phyloP scores from a whole-genome alignment of 2,329 filamentous ascomycete species.

The Pezicula rhizophila region DNA sequence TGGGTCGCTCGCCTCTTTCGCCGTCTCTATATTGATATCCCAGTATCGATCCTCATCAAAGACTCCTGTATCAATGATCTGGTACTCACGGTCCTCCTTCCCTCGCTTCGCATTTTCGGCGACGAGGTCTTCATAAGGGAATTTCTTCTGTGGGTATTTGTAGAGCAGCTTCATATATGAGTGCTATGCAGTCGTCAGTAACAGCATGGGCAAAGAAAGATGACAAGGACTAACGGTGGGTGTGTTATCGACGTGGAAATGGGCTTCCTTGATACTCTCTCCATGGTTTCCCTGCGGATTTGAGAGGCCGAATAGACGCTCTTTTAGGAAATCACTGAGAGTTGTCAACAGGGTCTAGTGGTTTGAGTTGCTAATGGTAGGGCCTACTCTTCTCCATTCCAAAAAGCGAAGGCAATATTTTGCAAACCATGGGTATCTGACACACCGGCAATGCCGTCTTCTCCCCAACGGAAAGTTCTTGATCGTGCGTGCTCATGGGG shows the following conservation, averaged over 20 bases:
- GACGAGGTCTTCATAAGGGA: constrained; percentile 85
- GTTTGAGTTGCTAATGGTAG: constrained; percentile 2
- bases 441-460: constrained; percentile 94
- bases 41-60: constrained; percentile 91
- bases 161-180: constrained; percentile 99
- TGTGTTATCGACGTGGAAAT: constrained; percentile 95
- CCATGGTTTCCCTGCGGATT: constrained; percentile 97
- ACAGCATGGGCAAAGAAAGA: background rate
- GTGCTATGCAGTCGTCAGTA: constrained; percentile 49
- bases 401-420: constrained; percentile 93
- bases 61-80: constrained; percentile 80
- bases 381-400: constrained; percentile 90
- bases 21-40: constrained; percentile 95
- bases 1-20: constrained; percentile 86
- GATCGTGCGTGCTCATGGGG: constrained; percentile 87
- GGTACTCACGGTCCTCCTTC: constrained; percentile 79
- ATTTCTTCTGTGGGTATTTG: constrained; percentile 89
- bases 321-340: constrained; percentile 80
- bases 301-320: constrained; percentile 88
- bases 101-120: constrained; percentile 74
- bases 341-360: constrained; percentile 25
- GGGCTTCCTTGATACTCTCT: constrained; percentile 92
- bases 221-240: constrained; percentile 38
- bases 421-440: constrained; percentile 86
- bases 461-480: constrained; percentile 88